Evolutionary conservation across 805 yeast species (phyloP), one percentile per base, ranked within the genome.

Genomic region (Lachancea kluyveri): DNA sequence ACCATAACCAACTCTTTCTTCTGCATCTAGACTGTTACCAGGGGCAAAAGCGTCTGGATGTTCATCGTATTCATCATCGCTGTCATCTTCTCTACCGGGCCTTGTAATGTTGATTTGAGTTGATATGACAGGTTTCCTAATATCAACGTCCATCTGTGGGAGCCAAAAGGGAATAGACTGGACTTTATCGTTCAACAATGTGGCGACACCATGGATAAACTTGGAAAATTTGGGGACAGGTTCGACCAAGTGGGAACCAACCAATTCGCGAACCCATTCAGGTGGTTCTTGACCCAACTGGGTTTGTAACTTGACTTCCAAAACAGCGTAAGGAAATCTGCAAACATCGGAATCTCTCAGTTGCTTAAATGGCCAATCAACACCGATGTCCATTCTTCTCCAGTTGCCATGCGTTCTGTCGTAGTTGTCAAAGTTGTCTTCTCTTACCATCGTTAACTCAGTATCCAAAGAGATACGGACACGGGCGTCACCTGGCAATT

Each of bases 221-320:
- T 92, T 92, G 34, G 97, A 90, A 59, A 86, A 92, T 61, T 92
- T 92, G 17, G 98, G 98, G 25, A 92, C 96, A 1, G 96, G 96
- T 62, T 92, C 98, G 24, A 92, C 99, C 31, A 92, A 68, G 59
- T 92, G 98, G 17, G 94, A 80, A 0, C 88, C 66, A 21, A 90
- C 88, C 57, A 92, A 71, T 44, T 90, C 95, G 45, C 92, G 74
- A 29, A 92, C 94, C 99, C 99, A 92, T 40, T 73, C 79, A 7
- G 99, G 98, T 17, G 99, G 98, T 60, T 92, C 98, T 63, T 92
- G 99, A 35, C 98, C 98, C 62, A 92, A 53, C 66, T 92, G 97
- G 3, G 99, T 92, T 62, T 92, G 98, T 42, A 92, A 70, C 62
- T 92, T 92, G 38, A 92, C 98, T 65, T 92, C 99, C 47, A 92